A percentile compares a stretch with the other conserved stretches of the same genome.
Conservation (phyloP, 305 asterid genomes). For the Fraxinus velutina region DNA sequence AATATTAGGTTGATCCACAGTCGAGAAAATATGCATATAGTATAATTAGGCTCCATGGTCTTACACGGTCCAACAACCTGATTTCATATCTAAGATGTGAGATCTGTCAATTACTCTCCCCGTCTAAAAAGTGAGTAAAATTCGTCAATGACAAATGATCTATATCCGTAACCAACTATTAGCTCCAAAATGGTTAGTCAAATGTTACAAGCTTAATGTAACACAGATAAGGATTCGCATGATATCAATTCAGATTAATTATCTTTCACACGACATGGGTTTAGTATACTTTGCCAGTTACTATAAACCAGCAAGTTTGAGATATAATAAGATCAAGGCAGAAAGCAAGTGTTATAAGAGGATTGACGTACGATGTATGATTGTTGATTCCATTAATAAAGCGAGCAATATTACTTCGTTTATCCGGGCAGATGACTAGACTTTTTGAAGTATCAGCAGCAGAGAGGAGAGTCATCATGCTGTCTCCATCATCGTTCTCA, state of each 20-base stretch:
- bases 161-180: not conserved
- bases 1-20: no score
- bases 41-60: no score
- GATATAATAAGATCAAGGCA: not conserved
- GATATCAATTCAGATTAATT: not conserved
- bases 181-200: not conserved
- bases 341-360: not conserved
- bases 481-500: constrained; percentile 73
- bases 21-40: no score
- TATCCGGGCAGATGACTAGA: constrained; percentile 84
- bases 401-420: constrained; percentile 77
- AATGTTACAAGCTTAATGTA: not conserved
- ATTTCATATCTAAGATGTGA: no score
- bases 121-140: no score
- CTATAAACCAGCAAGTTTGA: not conserved
- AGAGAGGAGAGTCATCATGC: constrained; percentile 88
- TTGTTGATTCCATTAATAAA: constrained; percentile 92
- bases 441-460: constrained; percentile 59
- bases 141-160: no score
- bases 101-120: no score
- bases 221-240: not conserved
- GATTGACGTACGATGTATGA: constrained; percentile 57
- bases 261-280: not conserved
- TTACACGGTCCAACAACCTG: no score
- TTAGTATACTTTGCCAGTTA: not conserved